Evolutionary conservation across 2,329 filamentous ascomycete species (phyloP), one percentile per base, ranked within the genome.

Genomic region (Cercospora zeina): DNA sequence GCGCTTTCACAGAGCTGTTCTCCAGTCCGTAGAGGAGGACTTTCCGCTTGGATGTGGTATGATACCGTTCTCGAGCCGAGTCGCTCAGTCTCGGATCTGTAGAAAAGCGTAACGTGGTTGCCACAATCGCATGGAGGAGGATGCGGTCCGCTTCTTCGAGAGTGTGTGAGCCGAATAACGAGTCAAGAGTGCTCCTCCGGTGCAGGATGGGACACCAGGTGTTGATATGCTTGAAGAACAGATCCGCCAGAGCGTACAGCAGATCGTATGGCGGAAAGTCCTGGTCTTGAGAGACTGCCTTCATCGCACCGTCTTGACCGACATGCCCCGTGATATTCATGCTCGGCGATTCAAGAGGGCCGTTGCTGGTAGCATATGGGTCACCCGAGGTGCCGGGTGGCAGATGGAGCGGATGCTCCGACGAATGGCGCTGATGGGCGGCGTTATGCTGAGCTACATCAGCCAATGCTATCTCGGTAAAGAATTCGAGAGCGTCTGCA

Each of bases 11-110:
- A 0, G 91, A 95, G 11, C 91, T 93, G 69, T 95, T 92, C 70
- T 96, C 91, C 69, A 96, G 84, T 4, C 92, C 91, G 70, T 96
- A 96, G 0, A 96, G 81, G 11, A 96, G 75, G 0, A 97, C 93
- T 64, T 89, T 90, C 70, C 93, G 88, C 74, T 96, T 96, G 0
- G 91, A 93, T 1, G 86, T 83, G 62, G 87, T 84, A 73, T 96
- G 89, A 70, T 95, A 96, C 33, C 89, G 86, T 53, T 85, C 83
- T 64, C 91, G 82, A 65, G 87, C 86, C 55, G 90, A 87, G 2
- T 89, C 85, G 0, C 87, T 92, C 31, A 96, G 80, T 49, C 91
- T 83, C 21, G 82, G 76, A 73, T 96, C 92, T 2, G 84, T 88
- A 0, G 90, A 96, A 73, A 92, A 96, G 30, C 91, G 87, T 66